These are phyloP conservation scores for Arxiozyma slooffiae DNA, from an alignment of 1,139 yeast genomes.

Conservation along the genomic window DNA sequence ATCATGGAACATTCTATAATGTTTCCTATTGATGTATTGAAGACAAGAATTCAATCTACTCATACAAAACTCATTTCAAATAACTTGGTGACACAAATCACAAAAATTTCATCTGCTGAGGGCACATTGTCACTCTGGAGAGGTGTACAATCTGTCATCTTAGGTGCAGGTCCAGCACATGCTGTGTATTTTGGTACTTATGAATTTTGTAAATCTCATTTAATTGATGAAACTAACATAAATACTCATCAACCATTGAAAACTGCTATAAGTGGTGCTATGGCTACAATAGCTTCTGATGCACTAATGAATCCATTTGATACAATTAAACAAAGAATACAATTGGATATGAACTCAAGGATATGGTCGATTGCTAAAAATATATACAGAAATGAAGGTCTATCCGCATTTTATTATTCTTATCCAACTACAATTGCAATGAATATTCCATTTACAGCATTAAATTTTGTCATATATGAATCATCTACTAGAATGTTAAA, in stretches of 20 bases:
- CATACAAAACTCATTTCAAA: slow-evolving; percentile 31
- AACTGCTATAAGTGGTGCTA: slow-evolving; percentile 80
- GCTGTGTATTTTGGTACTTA: slow-evolving; percentile 92
- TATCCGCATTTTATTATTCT: slow-evolving; percentile 75
- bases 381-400: slow-evolving; percentile 67
- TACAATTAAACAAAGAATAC: slow-evolving; percentile 83
- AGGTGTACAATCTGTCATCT: slow-evolving; percentile 82
- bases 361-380: slow-evolving; percentile 33
- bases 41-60: slow-evolving; percentile 84
- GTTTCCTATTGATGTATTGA: slow-evolving; percentile 93
- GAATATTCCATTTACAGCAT: slow-evolving; percentile 91
- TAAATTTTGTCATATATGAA: slow-evolving; percentile 89
- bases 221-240: slow-evolving; percentile 24
- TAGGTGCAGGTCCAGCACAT: slow-evolving; percentile 99
- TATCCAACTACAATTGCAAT: slow-evolving; percentile 91
- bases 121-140: slow-evolving; percentile 88
- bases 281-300: slow-evolving; percentile 86
- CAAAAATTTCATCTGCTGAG: slow-evolving; percentile 71
- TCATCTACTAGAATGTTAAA: slow-evolving; percentile 66
- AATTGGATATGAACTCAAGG: slow-evolving; percentile 34
- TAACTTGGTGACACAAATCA: slow-evolving; percentile 46
- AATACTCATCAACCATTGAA: slow-evolving; percentile 49
- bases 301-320: slow-evolving; percentile 98
- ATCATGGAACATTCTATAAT: slow-evolving; percentile 96
- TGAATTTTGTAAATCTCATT: slow-evolving; percentile 56